Evolutionary conservation across 2,329 filamentous ascomycete genomes (phyloP).

Genomic region (Blastomyces silverae): DNA sequence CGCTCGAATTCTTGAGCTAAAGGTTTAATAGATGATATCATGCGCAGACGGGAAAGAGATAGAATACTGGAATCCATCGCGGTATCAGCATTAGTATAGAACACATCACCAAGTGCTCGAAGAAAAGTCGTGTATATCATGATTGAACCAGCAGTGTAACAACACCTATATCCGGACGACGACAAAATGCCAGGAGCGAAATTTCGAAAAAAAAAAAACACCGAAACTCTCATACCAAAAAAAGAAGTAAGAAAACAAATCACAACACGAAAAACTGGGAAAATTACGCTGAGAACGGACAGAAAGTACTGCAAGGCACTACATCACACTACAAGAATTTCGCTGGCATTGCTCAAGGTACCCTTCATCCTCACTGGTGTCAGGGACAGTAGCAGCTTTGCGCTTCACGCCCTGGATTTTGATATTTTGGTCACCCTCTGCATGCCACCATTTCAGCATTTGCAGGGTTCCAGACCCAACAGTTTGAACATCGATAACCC

Average conservation of each 20-base stretch:
- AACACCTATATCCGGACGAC: neutral
- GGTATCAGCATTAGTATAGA: neutral
- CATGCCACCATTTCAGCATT: conserved; percentile 86
- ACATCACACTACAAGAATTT: conserved; percentile 49
- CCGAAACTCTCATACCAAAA: conserved; percentile 1
- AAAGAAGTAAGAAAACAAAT: neutral
- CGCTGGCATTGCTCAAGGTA: conserved; percentile 61
- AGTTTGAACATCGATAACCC: conserved; percentile 72
- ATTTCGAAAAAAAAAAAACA: neutral
- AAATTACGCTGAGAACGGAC: neutral
- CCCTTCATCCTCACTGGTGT: conserved; percentile 63
- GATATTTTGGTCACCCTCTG: conserved; percentile 72
- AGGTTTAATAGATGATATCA: neutral
- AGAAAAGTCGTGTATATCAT: conserved; percentile 1
- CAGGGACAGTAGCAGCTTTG: conserved; percentile 41
- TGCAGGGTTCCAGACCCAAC: conserved; percentile 64
- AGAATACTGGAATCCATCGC: neutral
- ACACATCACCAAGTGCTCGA: neutral
- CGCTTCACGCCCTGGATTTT: conserved; percentile 67
- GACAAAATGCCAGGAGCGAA: neutral
- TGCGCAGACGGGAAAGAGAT: neutral
- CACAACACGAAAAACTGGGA: neutral
- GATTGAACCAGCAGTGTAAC: conserved; percentile 2
- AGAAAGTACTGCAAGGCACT: conserved; percentile 5
- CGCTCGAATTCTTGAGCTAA: no score